Percentiles rank a stretch among this genome's conserved stretches.
These are phyloP conservation scores for Erysiphe pulchra DNA, from an alignment of 2,329 filamentous ascomycete species.

Conservation along the genomic window DNA sequence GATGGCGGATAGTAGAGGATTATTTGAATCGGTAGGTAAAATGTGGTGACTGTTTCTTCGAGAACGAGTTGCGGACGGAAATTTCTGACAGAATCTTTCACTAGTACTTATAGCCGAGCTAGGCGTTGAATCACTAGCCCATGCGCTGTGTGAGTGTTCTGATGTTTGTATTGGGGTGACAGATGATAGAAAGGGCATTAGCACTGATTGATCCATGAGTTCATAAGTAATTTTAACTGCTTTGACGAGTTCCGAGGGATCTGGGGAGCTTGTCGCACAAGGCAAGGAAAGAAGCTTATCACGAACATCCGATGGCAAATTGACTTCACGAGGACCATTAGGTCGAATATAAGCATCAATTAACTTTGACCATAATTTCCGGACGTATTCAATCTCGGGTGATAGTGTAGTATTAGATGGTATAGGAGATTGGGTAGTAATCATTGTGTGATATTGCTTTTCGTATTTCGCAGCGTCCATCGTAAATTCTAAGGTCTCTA, in stretches of 20 bases:
- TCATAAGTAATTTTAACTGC: conserved; percentile 80
- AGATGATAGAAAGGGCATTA: conserved; percentile 81
- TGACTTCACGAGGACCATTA: conserved; percentile 67
- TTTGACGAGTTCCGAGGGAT: conserved; percentile 51
- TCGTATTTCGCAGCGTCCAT: conserved; percentile 77
- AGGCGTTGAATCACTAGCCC: too few species aligned
- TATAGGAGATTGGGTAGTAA: conserved; percentile 19
- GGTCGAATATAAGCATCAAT: conserved; percentile 77
- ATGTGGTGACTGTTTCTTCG: conserved; percentile 9
- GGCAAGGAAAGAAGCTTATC: conserved; percentile 49
- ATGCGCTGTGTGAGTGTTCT: too few species aligned
- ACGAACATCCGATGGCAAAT: conserved; percentile 64
- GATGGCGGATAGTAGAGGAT: not conserved
- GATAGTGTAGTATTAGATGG: conserved; percentile 8
- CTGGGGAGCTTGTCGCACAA: conserved; percentile 34
- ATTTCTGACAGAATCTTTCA: too few species aligned
- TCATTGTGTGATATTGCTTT: conserved; percentile 17
- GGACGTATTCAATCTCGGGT: conserved; percentile 28
- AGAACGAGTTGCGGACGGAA: too few species aligned
- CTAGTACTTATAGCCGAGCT: too few species aligned
- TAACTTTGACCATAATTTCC: conserved; percentile 64
- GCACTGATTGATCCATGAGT: conserved; percentile 88
- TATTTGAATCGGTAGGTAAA: conserved; percentile 4
- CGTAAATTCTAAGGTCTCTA: conserved; percentile 91
- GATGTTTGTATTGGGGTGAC: too few species aligned